Conservation (phyloP, 2,329 filamentous ascomycete genomes). For the Juglanconis oblonga region DNA sequence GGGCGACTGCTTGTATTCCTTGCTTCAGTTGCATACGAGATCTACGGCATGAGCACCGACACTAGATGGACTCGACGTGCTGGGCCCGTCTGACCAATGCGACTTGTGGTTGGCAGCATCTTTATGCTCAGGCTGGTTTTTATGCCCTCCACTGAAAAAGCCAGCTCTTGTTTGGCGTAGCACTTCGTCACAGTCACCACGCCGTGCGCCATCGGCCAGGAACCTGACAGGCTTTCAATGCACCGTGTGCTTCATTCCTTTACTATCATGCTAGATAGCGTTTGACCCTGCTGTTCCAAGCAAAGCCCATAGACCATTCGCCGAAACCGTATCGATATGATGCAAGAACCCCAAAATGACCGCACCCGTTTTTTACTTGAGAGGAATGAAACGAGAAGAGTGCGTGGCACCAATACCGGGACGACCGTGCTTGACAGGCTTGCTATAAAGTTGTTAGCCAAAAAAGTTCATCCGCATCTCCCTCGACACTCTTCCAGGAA, state of each 20-base stretch:
- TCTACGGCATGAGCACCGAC: background rate
- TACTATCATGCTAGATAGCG: conserved; percentile 42
- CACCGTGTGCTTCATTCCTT: conserved; percentile 36
- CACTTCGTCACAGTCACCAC: background rate
- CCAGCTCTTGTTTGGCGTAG: background rate
- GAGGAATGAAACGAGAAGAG: conserved; percentile 99
- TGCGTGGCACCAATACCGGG: conserved; percentile 99
- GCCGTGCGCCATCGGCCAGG: conserved; percentile 19
- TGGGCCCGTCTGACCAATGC: background rate
- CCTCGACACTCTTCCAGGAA: background rate
- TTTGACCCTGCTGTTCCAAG: conserved; percentile 41
- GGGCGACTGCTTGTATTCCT: background rate
- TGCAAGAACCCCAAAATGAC: conserved; percentile 53
- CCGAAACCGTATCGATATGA: conserved; percentile 46
- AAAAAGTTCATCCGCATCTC: background rate
- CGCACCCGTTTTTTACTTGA: conserved; percentile 73
- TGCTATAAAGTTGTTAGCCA: conserved; percentile 64
- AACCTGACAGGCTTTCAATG: conserved; percentile 7
- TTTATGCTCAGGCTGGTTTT: background rate
- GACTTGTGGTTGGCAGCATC: background rate
- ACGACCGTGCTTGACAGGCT: conserved; percentile 99
- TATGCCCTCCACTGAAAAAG: background rate
- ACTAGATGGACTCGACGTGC: background rate
- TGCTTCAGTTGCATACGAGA: background rate
- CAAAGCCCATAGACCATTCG: conserved; percentile 55